phyloP scores from a whole-genome alignment of 805 yeast genomes.

The Saturnispora hagleri region DNA sequence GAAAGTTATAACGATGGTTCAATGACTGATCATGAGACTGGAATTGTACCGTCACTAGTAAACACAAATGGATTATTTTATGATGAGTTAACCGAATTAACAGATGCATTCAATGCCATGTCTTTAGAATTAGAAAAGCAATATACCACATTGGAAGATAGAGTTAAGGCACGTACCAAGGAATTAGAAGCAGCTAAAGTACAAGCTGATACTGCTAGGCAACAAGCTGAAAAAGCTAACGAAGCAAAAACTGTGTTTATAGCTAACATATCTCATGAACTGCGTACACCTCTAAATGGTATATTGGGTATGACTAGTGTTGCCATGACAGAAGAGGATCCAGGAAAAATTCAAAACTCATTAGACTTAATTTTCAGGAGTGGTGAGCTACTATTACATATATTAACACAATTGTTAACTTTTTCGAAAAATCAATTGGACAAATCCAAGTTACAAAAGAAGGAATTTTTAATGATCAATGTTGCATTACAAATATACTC shows the following conservation, averaged over 20 bases:
- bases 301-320: conserved; percentile 92
- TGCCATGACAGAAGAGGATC: conserved; percentile 79
- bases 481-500: conserved; percentile 78
- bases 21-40: background rate
- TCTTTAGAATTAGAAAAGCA: conserved; percentile 79
- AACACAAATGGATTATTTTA: conserved; percentile 37
- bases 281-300: conserved; percentile 93
- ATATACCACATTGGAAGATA: conserved; percentile 75
- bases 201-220: conserved; percentile 45
- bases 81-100: conserved; percentile 82
- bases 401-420: conserved; percentile 81
- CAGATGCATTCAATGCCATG: conserved; percentile 88
- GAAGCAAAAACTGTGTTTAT: conserved; percentile 93
- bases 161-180: conserved; percentile 77
- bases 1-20: conserved; percentile 9
- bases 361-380: conserved; percentile 78
- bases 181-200: conserved; percentile 83
- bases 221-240: conserved; percentile 70
- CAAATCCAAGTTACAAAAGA: conserved; percentile 71
- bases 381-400: conserved; percentile 83
- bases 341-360: conserved; percentile 58
- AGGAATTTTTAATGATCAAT: conserved; percentile 71
- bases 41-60: conserved; percentile 19
- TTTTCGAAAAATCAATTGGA: conserved; percentile 89
- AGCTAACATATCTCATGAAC: conserved; percentile 88